These are phyloP conservation scores for Taxawa tesnikishii DNA, from an alignment of 2,329 filamentous ascomycete species.

Conservation along the genomic window DNA sequence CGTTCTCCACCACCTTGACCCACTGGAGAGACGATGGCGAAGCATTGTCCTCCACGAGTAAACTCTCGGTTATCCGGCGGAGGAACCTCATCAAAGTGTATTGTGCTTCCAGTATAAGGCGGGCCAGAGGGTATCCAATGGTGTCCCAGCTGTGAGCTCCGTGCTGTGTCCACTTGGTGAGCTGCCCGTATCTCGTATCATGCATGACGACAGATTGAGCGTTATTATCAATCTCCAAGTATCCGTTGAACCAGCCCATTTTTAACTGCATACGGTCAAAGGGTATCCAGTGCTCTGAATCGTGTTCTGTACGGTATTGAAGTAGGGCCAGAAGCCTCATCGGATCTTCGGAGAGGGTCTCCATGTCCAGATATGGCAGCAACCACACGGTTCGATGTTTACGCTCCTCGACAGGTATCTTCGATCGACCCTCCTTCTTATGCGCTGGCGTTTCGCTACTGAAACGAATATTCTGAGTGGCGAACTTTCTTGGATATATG, in stretches of 20 bases:
- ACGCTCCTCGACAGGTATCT: not conserved
- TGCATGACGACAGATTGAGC: conserved; percentile 9
- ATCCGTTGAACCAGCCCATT: conserved; percentile 5
- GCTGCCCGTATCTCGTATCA: conserved; percentile 4
- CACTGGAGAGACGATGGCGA: not conserved
- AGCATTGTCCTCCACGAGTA: too few species aligned
- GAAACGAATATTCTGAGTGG: not conserved
- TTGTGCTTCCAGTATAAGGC: conserved; percentile 2
- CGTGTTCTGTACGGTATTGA: conserved; percentile 6
- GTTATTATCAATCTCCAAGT: too few species aligned
- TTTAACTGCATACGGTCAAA: conserved; percentile 9
- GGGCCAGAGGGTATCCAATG: conserved; percentile 8
- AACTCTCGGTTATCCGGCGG: not conserved
- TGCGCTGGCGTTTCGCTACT: not conserved
- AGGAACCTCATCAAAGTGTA: conserved; percentile 4
- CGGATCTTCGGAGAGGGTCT: conserved; percentile 6
- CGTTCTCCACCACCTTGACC: not conserved
- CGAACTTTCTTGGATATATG: conserved; percentile 3
- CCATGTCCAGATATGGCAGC: conserved; percentile 8
- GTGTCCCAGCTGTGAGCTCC: conserved; percentile 8
- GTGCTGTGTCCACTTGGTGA: conserved; percentile 6
- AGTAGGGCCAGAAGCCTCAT: conserved; percentile 8
- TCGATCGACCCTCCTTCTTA: too few species aligned
- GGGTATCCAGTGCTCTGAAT: conserved; percentile 7
- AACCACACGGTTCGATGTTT: conserved; percentile 1